Conservation (phyloP, 345 rosid species). For the Rhizophora mangle region DNA sequence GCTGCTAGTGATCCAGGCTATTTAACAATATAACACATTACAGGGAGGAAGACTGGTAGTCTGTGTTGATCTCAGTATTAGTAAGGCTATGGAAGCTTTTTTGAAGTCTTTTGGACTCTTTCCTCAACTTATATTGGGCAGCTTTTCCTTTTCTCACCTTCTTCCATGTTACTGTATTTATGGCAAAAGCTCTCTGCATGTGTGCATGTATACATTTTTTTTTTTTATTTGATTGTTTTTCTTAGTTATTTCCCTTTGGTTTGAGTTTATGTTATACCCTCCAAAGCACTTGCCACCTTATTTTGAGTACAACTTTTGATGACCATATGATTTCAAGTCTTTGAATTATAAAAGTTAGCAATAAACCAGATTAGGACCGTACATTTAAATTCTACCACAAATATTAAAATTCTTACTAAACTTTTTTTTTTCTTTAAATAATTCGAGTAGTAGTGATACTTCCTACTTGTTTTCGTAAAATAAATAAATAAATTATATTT, state of each 20-base stretch:
- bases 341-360: no score
- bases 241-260: background rate
- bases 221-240: no score
- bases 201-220: no score
- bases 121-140: conserved; percentile 8
- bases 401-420: no score
- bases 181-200: conserved; percentile 7
- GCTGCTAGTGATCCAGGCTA: conserved; percentile 9
- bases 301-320: background rate
- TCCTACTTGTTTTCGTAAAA: no score
- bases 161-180: conserved; percentile 12
- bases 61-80: conserved; percentile 23
- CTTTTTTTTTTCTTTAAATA: no score
- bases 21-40: background rate
- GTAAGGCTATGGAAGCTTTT: conserved; percentile 15
- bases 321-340: no score
- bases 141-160: background rate
- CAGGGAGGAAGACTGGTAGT: conserved; percentile 16
- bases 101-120: conserved; percentile 2
- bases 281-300: no score
- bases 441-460: no score
- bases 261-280: background rate
- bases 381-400: no score
- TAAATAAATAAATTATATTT: no score
- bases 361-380: no score